Percentiles rank a stretch among this genome's conserved stretches.
These are phyloP conservation scores for Lactarius sp. DNA, from an alignment of 768 basidiomycete species.

Conservation along the genomic window DNA sequence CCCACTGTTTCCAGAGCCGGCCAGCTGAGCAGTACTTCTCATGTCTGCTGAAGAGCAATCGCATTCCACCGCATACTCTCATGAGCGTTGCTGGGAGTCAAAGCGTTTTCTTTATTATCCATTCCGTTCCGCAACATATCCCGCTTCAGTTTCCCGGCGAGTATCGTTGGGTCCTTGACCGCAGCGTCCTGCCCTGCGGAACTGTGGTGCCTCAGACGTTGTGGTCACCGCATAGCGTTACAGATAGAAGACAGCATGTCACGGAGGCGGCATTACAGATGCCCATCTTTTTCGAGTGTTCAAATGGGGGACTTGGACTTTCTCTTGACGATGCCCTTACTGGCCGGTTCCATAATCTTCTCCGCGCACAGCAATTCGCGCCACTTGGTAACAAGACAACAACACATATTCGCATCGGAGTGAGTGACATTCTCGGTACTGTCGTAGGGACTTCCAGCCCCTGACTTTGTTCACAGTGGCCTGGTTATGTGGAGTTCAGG, in stretches of 20 bases:
- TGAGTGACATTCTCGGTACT: conserved; percentile 1
- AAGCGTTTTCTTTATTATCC: background rate
- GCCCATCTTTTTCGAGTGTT: conserved; percentile 12
- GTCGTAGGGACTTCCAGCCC: background rate
- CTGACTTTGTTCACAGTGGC: conserved; percentile 7
- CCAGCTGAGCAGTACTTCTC: background rate
- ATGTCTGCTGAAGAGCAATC: background rate
- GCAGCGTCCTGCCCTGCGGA: background rate
- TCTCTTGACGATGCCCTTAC: background rate
- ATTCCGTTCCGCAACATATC: background rate
- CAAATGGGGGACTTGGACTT: conserved; percentile 8
- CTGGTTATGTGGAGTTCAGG: conserved; percentile 12
- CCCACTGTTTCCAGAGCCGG: background rate
- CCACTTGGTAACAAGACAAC: conserved; percentile 3
- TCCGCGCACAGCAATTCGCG: background rate
- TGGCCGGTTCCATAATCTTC: conserved; percentile 5
- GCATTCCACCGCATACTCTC: background rate
- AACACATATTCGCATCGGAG: conserved; percentile 9
- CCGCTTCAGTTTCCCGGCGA: background rate
- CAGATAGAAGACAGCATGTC: conserved; percentile 9
- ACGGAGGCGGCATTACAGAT: conserved; percentile 4
- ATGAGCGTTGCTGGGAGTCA: background rate
- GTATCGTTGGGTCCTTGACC: background rate
- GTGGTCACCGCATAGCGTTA: background rate
- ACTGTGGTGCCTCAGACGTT: conserved; percentile 16